Conservation (phyloP, 495 filamentous ascomycete species). For the Neurospora sublineolata region DNA sequence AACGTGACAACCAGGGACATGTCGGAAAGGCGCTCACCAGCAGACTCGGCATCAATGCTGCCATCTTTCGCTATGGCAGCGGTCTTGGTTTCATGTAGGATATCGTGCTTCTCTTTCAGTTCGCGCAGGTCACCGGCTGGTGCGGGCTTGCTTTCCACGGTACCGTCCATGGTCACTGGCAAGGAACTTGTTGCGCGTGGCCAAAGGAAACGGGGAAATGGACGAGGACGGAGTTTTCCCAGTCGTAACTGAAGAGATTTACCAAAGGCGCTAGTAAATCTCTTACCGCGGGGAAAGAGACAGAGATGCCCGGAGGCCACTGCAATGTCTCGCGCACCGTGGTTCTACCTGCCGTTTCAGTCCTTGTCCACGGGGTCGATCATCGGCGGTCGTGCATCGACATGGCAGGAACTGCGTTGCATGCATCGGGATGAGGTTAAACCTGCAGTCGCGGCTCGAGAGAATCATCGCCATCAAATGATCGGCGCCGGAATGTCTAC, state of each 20-base stretch:
- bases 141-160: not conserved
- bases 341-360: not conserved
- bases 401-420: not conserved
- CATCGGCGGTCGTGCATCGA: not conserved
- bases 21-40: not conserved
- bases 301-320: too few species aligned
- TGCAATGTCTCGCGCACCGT: not conserved
- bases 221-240: not conserved
- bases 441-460: too few species aligned
- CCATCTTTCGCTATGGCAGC: not conserved
- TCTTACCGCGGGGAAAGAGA: too few species aligned
- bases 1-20: not conserved
- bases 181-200: not conserved
- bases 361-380: not conserved
- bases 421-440: too few species aligned
- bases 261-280: too few species aligned
- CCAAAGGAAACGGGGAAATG: not conserved
- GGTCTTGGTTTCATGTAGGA: not conserved
- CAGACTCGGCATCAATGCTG: not conserved
- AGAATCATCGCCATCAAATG: too few species aligned
- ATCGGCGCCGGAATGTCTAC: too few species aligned
- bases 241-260: too few species aligned
- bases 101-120: not conserved
- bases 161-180: not conserved
- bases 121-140: not conserved